Evolutionary conservation across 306 rosid genomes (phyloP), one percentile per base, ranked within the genome.

Genomic region (Rubus idaeus): DNA sequence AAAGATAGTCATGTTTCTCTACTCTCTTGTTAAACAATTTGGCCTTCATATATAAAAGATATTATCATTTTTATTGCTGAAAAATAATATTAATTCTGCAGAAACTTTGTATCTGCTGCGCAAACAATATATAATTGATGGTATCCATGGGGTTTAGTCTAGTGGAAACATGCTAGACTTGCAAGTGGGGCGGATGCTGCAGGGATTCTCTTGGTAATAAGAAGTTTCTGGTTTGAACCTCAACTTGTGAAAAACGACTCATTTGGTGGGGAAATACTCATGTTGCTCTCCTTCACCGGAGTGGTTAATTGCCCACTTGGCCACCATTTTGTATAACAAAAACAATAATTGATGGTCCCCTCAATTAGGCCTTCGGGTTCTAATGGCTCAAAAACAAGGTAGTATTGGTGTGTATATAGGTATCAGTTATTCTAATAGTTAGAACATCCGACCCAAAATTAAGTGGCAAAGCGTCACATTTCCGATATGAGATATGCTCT

Each of bases 71-170:
- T 68, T 39, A 5, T 5, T 45, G 4, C 17, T 68, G 72, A 44
- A 68, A 66, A 68, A 20, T 5, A 44, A 44, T n/a, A 20, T 23
- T 30, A 30, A 30, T 30, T 5, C 0, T 69, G 57, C 52, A 50
- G 56, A 10, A 23, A 70, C 44, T 49, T 0, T 30, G 35, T 30
- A 41, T 73, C 21, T 40, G 66, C 67, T 21, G 18, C 35, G 1
- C n/a, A n/a, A 73, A 73, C 76, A 41, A n/a, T n/a, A n/a, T n/a
- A 73, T 56, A 21, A 72, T 0, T 56, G 39, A n/a, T 55, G 52
- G 67, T 23, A n/a, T n/a, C n/a, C n/a, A n/a, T n/a, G n/a, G n/a
- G n/a, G n/a, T n/a, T n/a, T n/a, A n/a, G n/a, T n/a, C n/a, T n/a
- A n/a, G n/a, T n/a, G n/a, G n/a, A n/a, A n/a, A n/a, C n/a, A n/a